A percentile compares a stretch with the other conserved stretches of the same genome.
Evolutionary conservation across 2,329 filamentous ascomycete species (phyloP).

Genomic region (Fusarium subtropicale): DNA sequence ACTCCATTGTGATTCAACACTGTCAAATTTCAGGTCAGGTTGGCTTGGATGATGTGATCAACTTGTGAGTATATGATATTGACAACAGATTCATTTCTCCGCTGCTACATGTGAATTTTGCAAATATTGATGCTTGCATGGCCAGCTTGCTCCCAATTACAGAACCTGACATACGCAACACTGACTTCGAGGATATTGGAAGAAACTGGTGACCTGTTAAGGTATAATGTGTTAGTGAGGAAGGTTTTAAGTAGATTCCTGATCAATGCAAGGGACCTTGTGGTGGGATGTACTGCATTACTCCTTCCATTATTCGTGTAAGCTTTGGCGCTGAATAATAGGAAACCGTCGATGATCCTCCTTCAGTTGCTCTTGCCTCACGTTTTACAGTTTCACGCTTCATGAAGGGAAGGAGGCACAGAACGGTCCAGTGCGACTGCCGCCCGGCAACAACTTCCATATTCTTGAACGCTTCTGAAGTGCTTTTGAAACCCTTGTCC

Average conservation of each 20-base stretch:
- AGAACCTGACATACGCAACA: background rate
- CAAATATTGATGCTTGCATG: background rate
- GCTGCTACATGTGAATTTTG: background rate
- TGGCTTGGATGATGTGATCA: background rate
- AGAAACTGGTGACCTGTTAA: no score
- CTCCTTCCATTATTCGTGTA: background rate
- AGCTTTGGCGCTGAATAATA: background rate
- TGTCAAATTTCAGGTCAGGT: background rate
- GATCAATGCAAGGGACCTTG: background rate
- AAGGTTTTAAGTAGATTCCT: no score
- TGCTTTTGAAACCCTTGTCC: conserved; percentile 27
- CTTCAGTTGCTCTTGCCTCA: background rate
- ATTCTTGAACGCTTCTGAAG: conserved; percentile 6
- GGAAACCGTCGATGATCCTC: background rate
- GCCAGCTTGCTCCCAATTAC: background rate
- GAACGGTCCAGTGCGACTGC: conserved; percentile 13
- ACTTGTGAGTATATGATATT: background rate
- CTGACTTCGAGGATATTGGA: background rate
- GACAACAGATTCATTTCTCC: no score
- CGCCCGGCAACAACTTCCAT: conserved; percentile 7
- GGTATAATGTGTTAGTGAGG: no score
- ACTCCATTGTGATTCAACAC: background rate
- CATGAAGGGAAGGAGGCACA: conserved; percentile 1
- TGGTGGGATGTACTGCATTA: no score
- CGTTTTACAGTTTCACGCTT: conserved; percentile 5